Evolutionary conservation across 768 basidiomycete genomes (phyloP), one percentile per base, ranked within the genome.

Genomic region (Russula vinacea): DNA sequence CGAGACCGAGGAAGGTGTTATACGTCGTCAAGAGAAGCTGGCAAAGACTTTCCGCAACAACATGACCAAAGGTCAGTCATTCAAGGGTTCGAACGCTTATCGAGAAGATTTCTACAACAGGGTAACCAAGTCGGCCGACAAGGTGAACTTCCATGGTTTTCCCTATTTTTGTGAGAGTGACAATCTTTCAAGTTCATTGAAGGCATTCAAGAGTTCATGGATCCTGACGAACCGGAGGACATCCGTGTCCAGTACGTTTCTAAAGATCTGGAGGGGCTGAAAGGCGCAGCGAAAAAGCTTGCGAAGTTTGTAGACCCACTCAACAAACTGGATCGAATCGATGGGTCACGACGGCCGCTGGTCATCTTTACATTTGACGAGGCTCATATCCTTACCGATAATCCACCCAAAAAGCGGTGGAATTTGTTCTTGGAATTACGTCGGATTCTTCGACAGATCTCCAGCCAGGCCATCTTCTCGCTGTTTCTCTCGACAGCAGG

Each of bases 291-390:
- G 6, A 9, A 19, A 17, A 5, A 29, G 2, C 60, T 56, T 17
- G 11, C 17, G 26, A 13, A 5, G 1, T 47, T 62, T 11, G 16
- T 62, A 10, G 47, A 50, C 42, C 45, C 22, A 10, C 4, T 19
- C 1, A 3, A 6, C 4, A 0, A 26, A 2, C 11, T 54, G n/a
- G 39, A 52, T 7, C 35, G 35, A 10, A 22, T 11, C 2, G 22
- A 24, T 14, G 35, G 35, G 17, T 22, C 53, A 54, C 53, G 53
- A 14, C 4, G n/a, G 35, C 53, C 53, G 5, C 35, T 54, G 0
- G 53, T 54, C 13, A 24, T 54, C 35, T 37, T 54, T 4, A 33
- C 53, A 3, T 54, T 54, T 17, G 60, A 61, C 16, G 52, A 61
- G 6, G 44, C 10, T 5, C 44, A 47, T 29, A 4, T 7, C 0